Percentiles rank a stretch among this genome's conserved stretches.
Conservation (phyloP, 2,329 filamentous ascomycete genomes). For the Beauveria asiatica region DNA sequence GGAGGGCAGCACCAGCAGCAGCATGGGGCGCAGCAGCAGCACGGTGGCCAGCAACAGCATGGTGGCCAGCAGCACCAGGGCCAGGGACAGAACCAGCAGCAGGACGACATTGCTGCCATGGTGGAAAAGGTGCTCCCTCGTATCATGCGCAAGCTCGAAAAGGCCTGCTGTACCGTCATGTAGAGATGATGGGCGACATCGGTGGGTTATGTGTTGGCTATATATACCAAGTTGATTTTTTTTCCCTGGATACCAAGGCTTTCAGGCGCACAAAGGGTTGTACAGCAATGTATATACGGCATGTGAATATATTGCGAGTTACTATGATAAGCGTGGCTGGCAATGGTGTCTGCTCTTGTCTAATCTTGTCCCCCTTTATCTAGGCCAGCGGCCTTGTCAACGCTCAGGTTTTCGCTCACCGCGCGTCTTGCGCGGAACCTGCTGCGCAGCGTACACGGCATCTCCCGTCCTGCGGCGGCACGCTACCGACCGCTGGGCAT, state of each 20-base stretch:
- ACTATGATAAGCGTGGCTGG: neutral
- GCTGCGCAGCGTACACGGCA: neutral
- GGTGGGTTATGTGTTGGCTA: neutral
- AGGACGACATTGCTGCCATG: slow-evolving; percentile 49
- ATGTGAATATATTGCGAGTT: neutral
- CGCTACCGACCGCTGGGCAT: neutral
- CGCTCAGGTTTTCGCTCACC: neutral
- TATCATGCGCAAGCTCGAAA: slow-evolving; percentile 56
- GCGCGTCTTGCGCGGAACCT: neutral
- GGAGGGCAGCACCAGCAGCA: slow-evolving; percentile 25
- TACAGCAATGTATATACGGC: neutral
- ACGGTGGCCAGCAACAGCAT: slow-evolving; percentile 34
- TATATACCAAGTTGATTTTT: neutral
- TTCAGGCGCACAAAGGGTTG: neutral
- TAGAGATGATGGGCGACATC: slow-evolving; percentile 27
- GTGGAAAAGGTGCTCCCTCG: slow-evolving; percentile 52
- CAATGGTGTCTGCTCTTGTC: too few relatives aligned
- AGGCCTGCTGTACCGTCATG: slow-evolving; percentile 69
- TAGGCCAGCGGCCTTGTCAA: neutral
- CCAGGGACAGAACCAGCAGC: slow-evolving; percentile 33
- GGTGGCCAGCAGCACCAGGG: slow-evolving; percentile 32
- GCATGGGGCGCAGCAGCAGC: slow-evolving; percentile 30
- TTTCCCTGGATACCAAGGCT: slow-evolving; percentile 6
- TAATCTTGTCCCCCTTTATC: too few relatives aligned
- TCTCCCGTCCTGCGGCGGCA: neutral